phyloP scores from a whole-genome alignment of 257 asterid genomes.

The Avicennia marina region DNA sequence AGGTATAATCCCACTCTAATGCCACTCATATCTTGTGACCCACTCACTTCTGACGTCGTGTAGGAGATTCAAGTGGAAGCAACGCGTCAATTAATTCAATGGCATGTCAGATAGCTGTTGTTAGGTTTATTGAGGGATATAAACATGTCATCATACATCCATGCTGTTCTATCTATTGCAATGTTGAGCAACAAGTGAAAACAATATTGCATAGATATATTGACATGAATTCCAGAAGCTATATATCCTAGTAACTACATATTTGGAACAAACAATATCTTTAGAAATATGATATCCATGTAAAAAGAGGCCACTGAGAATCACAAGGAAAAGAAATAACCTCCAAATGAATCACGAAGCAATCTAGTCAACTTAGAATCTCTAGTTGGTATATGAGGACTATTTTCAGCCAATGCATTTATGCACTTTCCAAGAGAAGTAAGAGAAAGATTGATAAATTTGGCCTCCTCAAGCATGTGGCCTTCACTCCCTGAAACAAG shows the following conservation, averaged over 20 bases:
- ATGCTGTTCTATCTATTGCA: too few relatives aligned
- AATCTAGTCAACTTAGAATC: slow-evolving; percentile 89
- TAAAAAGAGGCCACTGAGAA: not conserved
- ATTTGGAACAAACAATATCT: not conserved
- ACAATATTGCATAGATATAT: not conserved
- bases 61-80: not conserved
- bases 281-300: slow-evolving; percentile 12
- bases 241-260: not conserved
- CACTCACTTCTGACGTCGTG: not conserved
- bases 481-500: slow-evolving; percentile 82
- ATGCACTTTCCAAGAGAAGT: slow-evolving; percentile 84
- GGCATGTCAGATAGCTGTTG: not conserved
- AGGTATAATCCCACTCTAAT: not conserved
- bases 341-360: slow-evolving; percentile 96
- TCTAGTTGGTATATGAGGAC: slow-evolving; percentile 89
- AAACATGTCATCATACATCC: not conserved
- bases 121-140: not conserved
- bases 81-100: not conserved
- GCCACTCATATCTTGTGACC: not conserved
- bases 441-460: slow-evolving; percentile 85
- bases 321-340: slow-evolving; percentile 27
- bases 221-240: not conserved
- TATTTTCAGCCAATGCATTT: slow-evolving; percentile 84
- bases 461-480: slow-evolving; percentile 77
- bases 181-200: not conserved